A percentile compares a stretch with the other conserved stretches of the same genome.
These are phyloP conservation scores for Stachybotrys chartarum DNA, from an alignment of 2,329 filamentous ascomycete species.

Conservation along the genomic window DNA sequence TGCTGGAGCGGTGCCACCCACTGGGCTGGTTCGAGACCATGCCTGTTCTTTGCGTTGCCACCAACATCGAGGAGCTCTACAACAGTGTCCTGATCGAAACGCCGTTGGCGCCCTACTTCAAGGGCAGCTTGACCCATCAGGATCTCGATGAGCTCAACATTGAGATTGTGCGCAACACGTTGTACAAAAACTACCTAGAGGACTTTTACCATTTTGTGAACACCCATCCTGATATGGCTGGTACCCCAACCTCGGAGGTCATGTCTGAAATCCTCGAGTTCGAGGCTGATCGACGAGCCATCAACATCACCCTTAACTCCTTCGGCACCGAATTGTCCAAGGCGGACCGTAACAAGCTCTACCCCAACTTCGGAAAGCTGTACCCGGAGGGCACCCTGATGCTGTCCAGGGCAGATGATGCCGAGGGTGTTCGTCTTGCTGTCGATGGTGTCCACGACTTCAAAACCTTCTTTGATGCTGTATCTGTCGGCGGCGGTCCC, in stretches of 20 bases:
- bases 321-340: conserved; percentile 96
- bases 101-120: conserved; percentile 93
- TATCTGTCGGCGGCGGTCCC: conserved; percentile 66
- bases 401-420: conserved; percentile 89
- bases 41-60: conserved; percentile 94
- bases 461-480: conserved; percentile 91
- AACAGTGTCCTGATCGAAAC: conserved; percentile 97
- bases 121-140: conserved; percentile 90
- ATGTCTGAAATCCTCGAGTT: conserved; percentile 97
- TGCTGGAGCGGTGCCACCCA: conserved; percentile 92
- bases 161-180: conserved; percentile 94
- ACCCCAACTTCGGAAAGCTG: conserved; percentile 83
- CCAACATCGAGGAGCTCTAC: conserved; percentile 97
- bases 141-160: conserved; percentile 98
- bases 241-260: conserved; percentile 84
- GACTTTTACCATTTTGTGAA: conserved; percentile 96
- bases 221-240: conserved; percentile 74
- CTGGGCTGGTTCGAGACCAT: conserved; percentile 99
- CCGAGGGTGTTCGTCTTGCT: conserved; percentile 86
- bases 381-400: conserved; percentile 93
- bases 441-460: conserved; percentile 92
- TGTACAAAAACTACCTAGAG: conserved; percentile 99
- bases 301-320: conserved; percentile 98
- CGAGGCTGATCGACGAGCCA: conserved; percentile 90
- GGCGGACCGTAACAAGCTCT: conserved; percentile 89